Conservation (phyloP, 345 rosid genomes). For the Lepidium africanum region DNA sequence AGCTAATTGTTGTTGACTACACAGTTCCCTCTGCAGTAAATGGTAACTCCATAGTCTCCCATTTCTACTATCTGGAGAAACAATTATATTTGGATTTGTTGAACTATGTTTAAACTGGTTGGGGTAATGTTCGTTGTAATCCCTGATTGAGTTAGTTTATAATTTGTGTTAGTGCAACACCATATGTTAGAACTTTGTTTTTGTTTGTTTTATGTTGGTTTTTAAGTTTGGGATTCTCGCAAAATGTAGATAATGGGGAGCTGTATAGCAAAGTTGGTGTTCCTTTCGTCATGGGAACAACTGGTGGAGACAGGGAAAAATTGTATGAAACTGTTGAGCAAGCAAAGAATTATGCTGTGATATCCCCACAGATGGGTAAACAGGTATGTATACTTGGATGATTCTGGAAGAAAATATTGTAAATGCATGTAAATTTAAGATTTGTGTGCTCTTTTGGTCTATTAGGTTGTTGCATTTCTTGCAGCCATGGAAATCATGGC, state of each 20-base stretch:
- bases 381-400: constrained; percentile 40
- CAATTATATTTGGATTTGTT: background rate
- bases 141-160: background rate
- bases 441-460: constrained; percentile 17
- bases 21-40: constrained; percentile 82
- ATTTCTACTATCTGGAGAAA: background rate
- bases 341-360: constrained; percentile 71
- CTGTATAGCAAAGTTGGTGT: constrained; percentile 85
- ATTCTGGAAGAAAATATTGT: background rate
- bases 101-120: background rate
- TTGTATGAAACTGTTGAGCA: constrained; percentile 64
- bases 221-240: background rate
- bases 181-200: background rate
- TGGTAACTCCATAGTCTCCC: constrained; percentile 36
- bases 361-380: constrained; percentile 99
- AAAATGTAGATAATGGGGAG: constrained; percentile 62
- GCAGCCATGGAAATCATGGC: constrained; percentile 99
- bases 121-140: background rate
- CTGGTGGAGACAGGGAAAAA: constrained; percentile 75
- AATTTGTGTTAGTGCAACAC: background rate
- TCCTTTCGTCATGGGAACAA: constrained; percentile 97
- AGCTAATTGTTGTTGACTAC: constrained; percentile 77
- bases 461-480: constrained; percentile 90
- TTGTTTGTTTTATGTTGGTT: background rate
- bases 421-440: background rate